Conservation (phyloP, 495 filamentous ascomycete species). For the Talaromyces ruber region DNA sequence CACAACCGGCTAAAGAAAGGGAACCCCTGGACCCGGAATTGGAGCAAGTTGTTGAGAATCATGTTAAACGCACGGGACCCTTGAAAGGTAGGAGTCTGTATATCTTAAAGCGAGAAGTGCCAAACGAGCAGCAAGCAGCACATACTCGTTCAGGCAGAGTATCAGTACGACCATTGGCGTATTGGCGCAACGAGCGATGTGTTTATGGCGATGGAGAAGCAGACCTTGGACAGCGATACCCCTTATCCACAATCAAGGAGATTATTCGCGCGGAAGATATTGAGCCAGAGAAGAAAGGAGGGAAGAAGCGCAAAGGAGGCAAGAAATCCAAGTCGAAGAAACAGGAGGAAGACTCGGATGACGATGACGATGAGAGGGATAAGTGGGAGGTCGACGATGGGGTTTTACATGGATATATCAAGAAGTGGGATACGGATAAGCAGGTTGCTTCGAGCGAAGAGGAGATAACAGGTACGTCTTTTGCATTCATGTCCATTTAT, state of each 20-base stretch:
- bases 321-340: slow-evolving; percentile 30
- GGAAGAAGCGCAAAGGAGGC: slow-evolving; percentile 21
- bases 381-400: slow-evolving; percentile 54
- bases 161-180: slow-evolving; percentile 68
- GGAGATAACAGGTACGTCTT: slow-evolving; percentile 43
- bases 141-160: slow-evolving; percentile 48
- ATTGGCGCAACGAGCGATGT: slow-evolving; percentile 76
- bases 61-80: slow-evolving; percentile 35
- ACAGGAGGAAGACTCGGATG: slow-evolving; percentile 24
- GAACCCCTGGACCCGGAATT: slow-evolving; percentile 22
- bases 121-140: slow-evolving; percentile 37
- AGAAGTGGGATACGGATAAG: slow-evolving; percentile 44
- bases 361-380: slow-evolving; percentile 44
- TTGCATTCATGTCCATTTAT: background rate
- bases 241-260: slow-evolving; percentile 60
- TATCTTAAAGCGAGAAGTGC: slow-evolving; percentile 62
- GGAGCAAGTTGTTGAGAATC: slow-evolving; percentile 32
- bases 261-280: slow-evolving; percentile 65
- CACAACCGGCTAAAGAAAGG: slow-evolving; percentile 7
- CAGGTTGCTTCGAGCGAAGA: slow-evolving; percentile 48
- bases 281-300: slow-evolving; percentile 27
- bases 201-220: slow-evolving; percentile 55
- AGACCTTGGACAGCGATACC: slow-evolving; percentile 41
- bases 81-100: slow-evolving; percentile 53
- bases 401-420: slow-evolving; percentile 48